Percentiles rank a stretch among this genome's conserved stretches.
These are phyloP conservation scores for Syncephalis plumigaleata DNA, from an alignment of 371 early-diverging fungal genomes.

Conservation along the genomic window DNA sequence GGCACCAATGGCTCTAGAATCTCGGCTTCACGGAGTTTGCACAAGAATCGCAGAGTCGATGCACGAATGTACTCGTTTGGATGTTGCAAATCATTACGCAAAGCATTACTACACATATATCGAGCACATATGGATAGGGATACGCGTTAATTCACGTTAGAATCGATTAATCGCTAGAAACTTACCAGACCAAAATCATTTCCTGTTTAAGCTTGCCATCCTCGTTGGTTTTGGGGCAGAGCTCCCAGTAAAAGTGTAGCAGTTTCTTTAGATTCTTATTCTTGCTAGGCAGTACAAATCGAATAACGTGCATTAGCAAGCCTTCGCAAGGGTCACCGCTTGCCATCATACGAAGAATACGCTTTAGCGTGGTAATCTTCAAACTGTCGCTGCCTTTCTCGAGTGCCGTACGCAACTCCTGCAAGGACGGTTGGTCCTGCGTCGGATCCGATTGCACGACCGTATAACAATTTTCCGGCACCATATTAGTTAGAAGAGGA, in stretches of 20 bases:
- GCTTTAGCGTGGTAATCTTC: constrained; percentile 87
- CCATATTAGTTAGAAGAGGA: too few relatives aligned
- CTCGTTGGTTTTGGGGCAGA: constrained; percentile 78
- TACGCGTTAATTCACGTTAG: neutral
- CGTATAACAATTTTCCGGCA: neutral
- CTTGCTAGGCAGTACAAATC: constrained; percentile 8
- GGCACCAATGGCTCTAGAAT: constrained; percentile 89
- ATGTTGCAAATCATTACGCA: constrained; percentile 93
- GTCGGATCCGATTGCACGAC: neutral
- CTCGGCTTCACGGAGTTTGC: constrained; percentile 87
- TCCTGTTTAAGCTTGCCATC: constrained; percentile 92
- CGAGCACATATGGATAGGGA: too few relatives aligned
- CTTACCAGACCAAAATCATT: constrained; percentile 88
- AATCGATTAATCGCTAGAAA: neutral
- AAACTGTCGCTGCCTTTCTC: constrained; percentile 83
- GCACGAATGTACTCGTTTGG: constrained; percentile 99
- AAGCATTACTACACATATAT: constrained; percentile 54
- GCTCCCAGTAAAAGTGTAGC: constrained; percentile 90
- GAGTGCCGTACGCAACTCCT: constrained; percentile 57
- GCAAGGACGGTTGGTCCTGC: constrained; percentile 25
- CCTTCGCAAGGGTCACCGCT: constrained; percentile 84
- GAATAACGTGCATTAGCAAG: constrained; percentile 88
- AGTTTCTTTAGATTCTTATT: constrained; percentile 61
- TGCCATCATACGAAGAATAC: constrained; percentile 70
- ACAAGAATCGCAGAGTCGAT: constrained; percentile 83